A percentile compares a stretch with the other conserved stretches of the same genome.
Conservation (phyloP, 2,329 filamentous ascomycete genomes). For the Penicillium sp. region DNA sequence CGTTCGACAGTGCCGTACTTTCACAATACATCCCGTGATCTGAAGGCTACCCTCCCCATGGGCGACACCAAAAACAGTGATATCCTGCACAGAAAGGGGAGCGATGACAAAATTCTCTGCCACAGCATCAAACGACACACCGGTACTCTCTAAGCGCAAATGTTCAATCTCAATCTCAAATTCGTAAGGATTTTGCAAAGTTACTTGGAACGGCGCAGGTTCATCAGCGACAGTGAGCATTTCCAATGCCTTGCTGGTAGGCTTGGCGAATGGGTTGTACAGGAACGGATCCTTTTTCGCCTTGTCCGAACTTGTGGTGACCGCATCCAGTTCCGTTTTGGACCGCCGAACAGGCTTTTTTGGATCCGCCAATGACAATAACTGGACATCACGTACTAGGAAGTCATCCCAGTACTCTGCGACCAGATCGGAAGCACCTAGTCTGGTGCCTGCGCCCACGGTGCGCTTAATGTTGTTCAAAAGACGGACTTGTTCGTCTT, state of each 20-base stretch:
- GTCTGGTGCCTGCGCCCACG: constrained; percentile 69
- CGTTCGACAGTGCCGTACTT: constrained; percentile 77
- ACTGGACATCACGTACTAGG: constrained; percentile 72
- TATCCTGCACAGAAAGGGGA: constrained; percentile 77
- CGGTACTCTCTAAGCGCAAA: constrained; percentile 71
- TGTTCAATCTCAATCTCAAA: constrained; percentile 88
- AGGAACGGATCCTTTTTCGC: constrained; percentile 75
- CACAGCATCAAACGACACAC: constrained; percentile 67
- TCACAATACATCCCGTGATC: constrained; percentile 75
- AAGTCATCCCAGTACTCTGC: constrained; percentile 98
- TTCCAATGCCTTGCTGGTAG: constrained; percentile 58
- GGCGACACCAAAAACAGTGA: constrained; percentile 69
- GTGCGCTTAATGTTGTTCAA: constrained; percentile 83
- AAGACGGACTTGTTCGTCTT: constrained; percentile 83
- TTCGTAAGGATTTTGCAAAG: constrained; percentile 91
- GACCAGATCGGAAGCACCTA: constrained; percentile 68
- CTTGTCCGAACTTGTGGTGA: constrained; percentile 41
- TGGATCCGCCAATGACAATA: constrained; percentile 62
- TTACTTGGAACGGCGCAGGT: constrained; percentile 72
- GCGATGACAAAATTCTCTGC: constrained; percentile 68
- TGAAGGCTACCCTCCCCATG: constrained; percentile 66
- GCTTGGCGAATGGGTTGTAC: constrained; percentile 86
- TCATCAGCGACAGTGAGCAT: constrained; percentile 77
- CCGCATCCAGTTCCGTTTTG: constrained; percentile 51
- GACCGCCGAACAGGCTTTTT: constrained; percentile 66